phyloP scores from a whole-genome alignment of 1,284 basidiomycete genomes.

The Sanguinoderma infundibulare region DNA sequence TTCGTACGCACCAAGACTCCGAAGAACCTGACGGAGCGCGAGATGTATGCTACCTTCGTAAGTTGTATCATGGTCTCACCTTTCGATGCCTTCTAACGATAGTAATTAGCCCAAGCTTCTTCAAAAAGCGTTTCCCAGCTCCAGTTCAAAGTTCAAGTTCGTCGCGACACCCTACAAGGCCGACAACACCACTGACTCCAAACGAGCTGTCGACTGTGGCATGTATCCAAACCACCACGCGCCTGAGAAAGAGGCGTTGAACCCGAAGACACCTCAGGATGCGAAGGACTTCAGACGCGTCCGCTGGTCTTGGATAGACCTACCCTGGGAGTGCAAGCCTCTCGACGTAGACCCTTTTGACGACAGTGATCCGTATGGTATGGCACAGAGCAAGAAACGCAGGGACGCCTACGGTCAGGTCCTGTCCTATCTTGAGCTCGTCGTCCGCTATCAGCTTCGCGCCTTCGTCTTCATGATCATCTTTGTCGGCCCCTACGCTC shows the following conservation, averaged over 20 bases:
- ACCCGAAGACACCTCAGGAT: too few relatives aligned
- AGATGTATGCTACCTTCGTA: conserved; percentile 5
- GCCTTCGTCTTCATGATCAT: conserved; percentile 9
- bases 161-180: conserved; percentile 1
- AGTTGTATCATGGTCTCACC: not conserved
- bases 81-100: not conserved
- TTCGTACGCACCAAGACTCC: not conserved
- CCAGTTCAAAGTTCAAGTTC: not conserved
- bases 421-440: conserved; percentile 7
- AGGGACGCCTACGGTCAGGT: conserved; percentile 9
- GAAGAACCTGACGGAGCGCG: not conserved
- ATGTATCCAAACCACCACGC: not conserved
- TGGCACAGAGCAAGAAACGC: not conserved
- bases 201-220: conserved; percentile 4
- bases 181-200: not conserved
- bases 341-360: conserved; percentile 9
- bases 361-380: not conserved
- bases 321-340: conserved; percentile 16
- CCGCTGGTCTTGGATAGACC: conserved; percentile 12
- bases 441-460: conserved; percentile 14
- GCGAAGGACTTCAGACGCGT: not conserved
- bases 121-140: not conserved
- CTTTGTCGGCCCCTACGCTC: conserved; percentile 14
- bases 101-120: not conserved
- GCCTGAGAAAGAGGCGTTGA: not conserved